A percentile compares a stretch with the other conserved stretches of the same genome.
Evolutionary conservation across 164 flowering plant species (phyloP).

Genomic region (Stephania japonica): DNA sequence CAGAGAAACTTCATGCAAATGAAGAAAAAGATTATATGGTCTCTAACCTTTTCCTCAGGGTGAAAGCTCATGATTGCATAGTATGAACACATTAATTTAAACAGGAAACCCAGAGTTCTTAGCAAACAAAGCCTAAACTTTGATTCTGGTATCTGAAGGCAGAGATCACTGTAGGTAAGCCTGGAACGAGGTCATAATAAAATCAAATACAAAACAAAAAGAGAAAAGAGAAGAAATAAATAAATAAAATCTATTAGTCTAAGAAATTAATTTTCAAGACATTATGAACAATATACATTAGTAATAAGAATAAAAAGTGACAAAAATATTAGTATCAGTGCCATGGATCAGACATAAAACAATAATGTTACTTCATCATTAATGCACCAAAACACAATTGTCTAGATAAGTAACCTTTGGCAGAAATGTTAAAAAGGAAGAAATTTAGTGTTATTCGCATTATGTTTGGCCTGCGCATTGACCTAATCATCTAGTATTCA

Average conservation of each 20-base stretch:
- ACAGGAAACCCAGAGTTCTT: conserved; percentile 63
- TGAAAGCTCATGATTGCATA: conserved; percentile 73
- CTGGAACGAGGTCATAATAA: conserved; percentile 39
- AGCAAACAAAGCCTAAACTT: conserved; percentile 83
- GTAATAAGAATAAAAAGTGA: not conserved
- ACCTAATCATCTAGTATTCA: too few species aligned
- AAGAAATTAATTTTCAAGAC: too few species aligned
- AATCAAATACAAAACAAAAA: conserved; percentile 9
- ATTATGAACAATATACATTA: not conserved
- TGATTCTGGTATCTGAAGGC: conserved; percentile 87
- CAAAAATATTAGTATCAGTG: not conserved
- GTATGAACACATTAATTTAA: conserved; percentile 80
- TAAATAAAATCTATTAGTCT: too few species aligned
- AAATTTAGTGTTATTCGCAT: too few species aligned
- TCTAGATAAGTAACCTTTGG: not conserved
- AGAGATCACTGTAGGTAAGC: conserved; percentile 93
- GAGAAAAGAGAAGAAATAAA: too few species aligned
- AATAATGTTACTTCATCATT: not conserved
- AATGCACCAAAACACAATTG: not conserved
- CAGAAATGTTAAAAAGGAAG: too few species aligned
- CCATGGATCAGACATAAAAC: not conserved
- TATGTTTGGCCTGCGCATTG: too few species aligned
- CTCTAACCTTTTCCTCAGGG: conserved; percentile 52
- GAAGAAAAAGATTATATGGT: not conserved
- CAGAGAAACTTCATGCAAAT: not conserved